Evolutionary conservation across 2,329 filamentous ascomycete species (phyloP), one percentile per base, ranked within the genome.

Genomic region (Biscogniauxia marginata): DNA sequence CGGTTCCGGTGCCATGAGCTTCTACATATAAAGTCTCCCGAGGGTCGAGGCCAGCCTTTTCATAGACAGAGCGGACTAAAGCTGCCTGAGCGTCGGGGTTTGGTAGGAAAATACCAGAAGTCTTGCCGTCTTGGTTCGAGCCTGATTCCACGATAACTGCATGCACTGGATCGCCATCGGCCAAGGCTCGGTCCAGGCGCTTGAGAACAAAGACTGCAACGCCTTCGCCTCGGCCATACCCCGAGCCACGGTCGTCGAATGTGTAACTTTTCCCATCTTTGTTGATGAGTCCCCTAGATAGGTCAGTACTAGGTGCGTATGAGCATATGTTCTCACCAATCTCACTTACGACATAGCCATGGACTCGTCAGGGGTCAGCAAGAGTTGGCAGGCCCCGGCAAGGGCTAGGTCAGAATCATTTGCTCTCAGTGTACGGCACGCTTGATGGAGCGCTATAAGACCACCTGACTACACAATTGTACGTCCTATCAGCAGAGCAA

Each of bases 151-250:
- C 30, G 6, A 39, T 39, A 5, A 39, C 30, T 11, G 13, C 9
- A 9, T 39, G 30, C 5, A 39, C n/a, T 5, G n/a, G 5, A 39
- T 39, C 30, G 30, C 30, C 30, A 39, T 39, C 30, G 3, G 6
- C 6, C 3, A 39, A 3, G n/a, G 30, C 30, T 5, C n/a, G 30
- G 13, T 16, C n/a, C 30, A 39, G 2, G 3, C n/a, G 13, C 9
- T 39, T 39, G 13, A 39, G 9, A 16, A 39, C 13, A 39, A 39
- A 11, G n/a, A 39, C 30, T 16, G 13, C 77, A 3, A 75, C 67
- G 0, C 77, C 82, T 55, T 85, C 83, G 1, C 75, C 80, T 3
- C 81, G 72, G 7, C 75, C 80, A 60, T 84, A 85, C 0, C 83
- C 83, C 57, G 79, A 74, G 1, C 75, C 80, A 3, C 65, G 64